Evolutionary conservation across 768 basidiomycete genomes (phyloP).

Genomic region (Rhizopogon salebrosus): DNA sequence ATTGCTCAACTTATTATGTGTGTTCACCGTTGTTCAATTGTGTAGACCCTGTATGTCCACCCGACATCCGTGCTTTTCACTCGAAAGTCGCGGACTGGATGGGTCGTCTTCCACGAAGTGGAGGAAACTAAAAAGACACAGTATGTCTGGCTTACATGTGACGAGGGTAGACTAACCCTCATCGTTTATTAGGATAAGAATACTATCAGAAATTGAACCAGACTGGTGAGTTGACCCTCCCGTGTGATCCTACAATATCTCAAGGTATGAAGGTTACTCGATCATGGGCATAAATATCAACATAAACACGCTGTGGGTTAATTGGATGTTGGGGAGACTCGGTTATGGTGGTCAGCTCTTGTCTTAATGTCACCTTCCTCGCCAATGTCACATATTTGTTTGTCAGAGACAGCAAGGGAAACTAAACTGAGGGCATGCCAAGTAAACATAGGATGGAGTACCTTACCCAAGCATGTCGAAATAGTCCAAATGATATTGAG

Average conservation of each 20-base stretch:
- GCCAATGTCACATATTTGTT: too few species aligned
- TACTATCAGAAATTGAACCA: conserved; percentile 90
- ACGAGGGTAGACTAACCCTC: conserved; percentile 7
- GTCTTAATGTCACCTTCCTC: too few species aligned
- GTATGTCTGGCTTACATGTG: conserved; percentile 36
- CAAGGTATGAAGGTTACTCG: conserved; percentile 34
- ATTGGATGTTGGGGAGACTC: not conserved
- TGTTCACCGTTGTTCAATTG: not conserved
- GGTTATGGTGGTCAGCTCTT: too few species aligned
- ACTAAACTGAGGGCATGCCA: too few species aligned
- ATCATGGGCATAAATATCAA: conserved; percentile 45
- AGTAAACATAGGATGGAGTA: too few species aligned
- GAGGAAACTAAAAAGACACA: conserved; percentile 95
- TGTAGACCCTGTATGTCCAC: conserved; percentile 80
- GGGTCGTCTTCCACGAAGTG: conserved; percentile 95
- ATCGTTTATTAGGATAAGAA: conserved; percentile 60
- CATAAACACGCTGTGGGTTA: conserved; percentile 19
- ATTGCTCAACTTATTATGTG: not conserved
- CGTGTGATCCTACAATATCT: conserved; percentile 1
- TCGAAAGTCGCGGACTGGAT: conserved; percentile 82
- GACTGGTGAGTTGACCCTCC: conserved; percentile 63
- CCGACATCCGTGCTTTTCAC: conserved; percentile 94
- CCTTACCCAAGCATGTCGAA: too few species aligned
- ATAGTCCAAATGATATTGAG: too few species aligned
- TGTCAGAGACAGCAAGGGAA: too few species aligned